These are phyloP conservation scores for Abrus precatorius DNA, from an alignment of 306 rosid species.

Conservation along the genomic window DNA sequence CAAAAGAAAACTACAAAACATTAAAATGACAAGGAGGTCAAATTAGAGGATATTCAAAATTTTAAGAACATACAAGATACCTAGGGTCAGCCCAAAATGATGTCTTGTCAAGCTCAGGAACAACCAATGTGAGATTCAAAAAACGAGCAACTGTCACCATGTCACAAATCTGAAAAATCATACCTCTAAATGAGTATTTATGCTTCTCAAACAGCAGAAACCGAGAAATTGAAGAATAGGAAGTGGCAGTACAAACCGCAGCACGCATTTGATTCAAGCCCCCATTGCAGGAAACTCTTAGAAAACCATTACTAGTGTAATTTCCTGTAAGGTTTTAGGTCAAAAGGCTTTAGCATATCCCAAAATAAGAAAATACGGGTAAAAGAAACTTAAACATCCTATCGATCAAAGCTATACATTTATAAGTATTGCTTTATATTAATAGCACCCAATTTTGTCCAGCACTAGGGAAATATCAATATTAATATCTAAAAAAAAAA, in stretches of 20 bases:
- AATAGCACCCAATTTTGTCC: conserved; percentile 12
- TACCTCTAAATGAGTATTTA: conserved; percentile 49
- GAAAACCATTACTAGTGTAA: conserved; percentile 97
- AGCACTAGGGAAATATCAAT: not conserved
- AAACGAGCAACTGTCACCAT: conserved; percentile 97
- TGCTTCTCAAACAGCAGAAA: conserved; percentile 26
- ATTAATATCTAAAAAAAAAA: conserved; percentile 10
- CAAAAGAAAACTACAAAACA: conserved; percentile 49
- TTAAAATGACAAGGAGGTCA: conserved; percentile 49
- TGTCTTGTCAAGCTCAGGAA: conserved; percentile 96
- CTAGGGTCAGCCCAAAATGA: conserved; percentile 99
- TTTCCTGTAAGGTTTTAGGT: conserved; percentile 64
- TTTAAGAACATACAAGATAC: conserved; percentile 56
- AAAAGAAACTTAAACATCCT: conserved; percentile 9
- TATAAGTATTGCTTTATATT: conserved; percentile 25
- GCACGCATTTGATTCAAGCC: conserved; percentile 99
- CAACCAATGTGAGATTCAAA: conserved; percentile 93
- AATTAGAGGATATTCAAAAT: conserved; percentile 36
- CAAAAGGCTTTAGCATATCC: conserved; percentile 14
- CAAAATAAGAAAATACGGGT: conserved; percentile 33
- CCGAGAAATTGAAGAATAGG: conserved; percentile 31
- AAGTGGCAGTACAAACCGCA: conserved; percentile 75
- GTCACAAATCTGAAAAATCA: conserved; percentile 88
- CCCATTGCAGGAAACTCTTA: conserved; percentile 96
- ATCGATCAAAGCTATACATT: conserved; percentile 5